A percentile compares a stretch with the other conserved stretches of the same genome.
Evolutionary conservation across 2,329 filamentous ascomycete genomes (phyloP).

Genomic region (Alternaria sp.): DNA sequence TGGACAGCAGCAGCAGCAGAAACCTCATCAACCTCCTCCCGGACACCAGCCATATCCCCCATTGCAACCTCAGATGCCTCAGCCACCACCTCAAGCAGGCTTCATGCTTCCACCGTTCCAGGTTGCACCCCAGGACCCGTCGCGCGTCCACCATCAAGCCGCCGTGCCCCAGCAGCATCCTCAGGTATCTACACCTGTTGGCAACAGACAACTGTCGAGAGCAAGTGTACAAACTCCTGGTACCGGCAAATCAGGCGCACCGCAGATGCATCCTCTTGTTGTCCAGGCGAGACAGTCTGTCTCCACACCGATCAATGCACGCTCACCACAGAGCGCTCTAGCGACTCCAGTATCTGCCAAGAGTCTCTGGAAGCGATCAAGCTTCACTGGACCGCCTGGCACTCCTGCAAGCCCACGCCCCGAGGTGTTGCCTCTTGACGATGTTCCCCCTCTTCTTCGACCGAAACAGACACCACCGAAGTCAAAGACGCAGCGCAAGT

Average conservation of each 20-base stretch:
- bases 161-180: slow-evolving; percentile 34
- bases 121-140: slow-evolving; percentile 55
- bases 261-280: slow-evolving; percentile 35
- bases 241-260: slow-evolving; percentile 23
- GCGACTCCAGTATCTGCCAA: slow-evolving; percentile 43
- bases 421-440: slow-evolving; percentile 39
- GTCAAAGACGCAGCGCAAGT: slow-evolving; percentile 34
- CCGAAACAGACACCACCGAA: slow-evolving; percentile 32
- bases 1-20: slow-evolving; percentile 36
- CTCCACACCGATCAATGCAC: slow-evolving; percentile 37
- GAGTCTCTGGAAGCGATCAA: slow-evolving; percentile 41
- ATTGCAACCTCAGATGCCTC: slow-evolving; percentile 41
- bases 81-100: slow-evolving; percentile 54
- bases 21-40: slow-evolving; percentile 42
- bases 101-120: slow-evolving; percentile 60
- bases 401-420: slow-evolving; percentile 35
- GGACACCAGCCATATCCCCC: slow-evolving; percentile 43
- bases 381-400: slow-evolving; percentile 23
- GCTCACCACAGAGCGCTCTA: slow-evolving; percentile 36
- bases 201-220: slow-evolving; percentile 26
- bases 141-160: slow-evolving; percentile 47
- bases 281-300: slow-evolving; percentile 34
- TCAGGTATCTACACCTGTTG: slow-evolving; percentile 40
- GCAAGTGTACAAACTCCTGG: slow-evolving; percentile 24
- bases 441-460: slow-evolving; percentile 26